Evolutionary conservation across 2,329 filamentous ascomycete species (phyloP), one percentile per base, ranked within the genome.

Genomic region (Zelopaecilomyces penicillatus): DNA sequence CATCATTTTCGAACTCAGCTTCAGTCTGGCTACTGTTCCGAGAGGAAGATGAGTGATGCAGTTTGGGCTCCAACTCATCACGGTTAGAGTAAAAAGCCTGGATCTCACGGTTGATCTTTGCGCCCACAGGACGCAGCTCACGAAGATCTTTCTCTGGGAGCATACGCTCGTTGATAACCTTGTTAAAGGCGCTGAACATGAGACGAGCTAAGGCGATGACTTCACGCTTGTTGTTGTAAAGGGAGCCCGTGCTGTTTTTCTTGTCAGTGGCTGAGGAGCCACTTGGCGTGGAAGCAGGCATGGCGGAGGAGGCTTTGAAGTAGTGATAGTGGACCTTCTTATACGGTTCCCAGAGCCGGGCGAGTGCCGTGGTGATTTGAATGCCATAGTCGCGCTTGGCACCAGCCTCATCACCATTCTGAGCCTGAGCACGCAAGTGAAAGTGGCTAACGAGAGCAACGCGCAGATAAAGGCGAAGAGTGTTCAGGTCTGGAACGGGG

Each of bases 381-480:
- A 61, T 54, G 45, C 73, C 76, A 53, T 74, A 74, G 0, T 62
- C 66, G 5, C 56, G 57, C 54, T 69, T 68, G 36, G 67, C 67
- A 6, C 47, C 57, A 19, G 52, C 50, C n/a, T 53, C 43, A n/a
- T 63, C 49, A 31, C 64, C 62, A 2, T 52, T 46, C n/a, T 57
- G 52, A 9, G 60, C 57, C 41, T 55, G 53, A 11, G 50, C 39
- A 27, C 64, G 62, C 48, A 72, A 62, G 30, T 65, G 58, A 26
- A 61, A 65, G 57, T 70, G 67, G 56, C 60, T 73, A 39, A 65
- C 66, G 37, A 80, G 64, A 4, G 78, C 74, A 10, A 77, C 63
- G 32, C 73, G 69, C 29, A 86, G 67, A 59, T 82, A 86, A 5
- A 71, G 58, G 34, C 70, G 67, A 47, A 84, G 61, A 12, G 71